phyloP scores from a whole-genome alignment of 2,329 filamentous ascomycete species.

The Botrytis cinerea region DNA sequence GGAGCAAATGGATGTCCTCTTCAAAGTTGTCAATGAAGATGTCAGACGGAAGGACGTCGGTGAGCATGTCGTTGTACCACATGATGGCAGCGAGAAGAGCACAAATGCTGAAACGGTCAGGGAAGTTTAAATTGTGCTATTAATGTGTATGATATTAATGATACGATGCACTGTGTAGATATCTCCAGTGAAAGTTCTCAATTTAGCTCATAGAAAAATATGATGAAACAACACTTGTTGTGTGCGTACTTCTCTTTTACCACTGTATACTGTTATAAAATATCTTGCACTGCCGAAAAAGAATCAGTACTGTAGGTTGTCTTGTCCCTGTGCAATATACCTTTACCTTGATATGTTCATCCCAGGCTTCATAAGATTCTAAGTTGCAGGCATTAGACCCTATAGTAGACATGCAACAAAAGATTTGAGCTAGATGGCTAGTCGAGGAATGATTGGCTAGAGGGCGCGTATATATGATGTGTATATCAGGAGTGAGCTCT shows the following conservation, averaged over 20 bases:
- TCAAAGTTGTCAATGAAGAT: conserved; percentile 25
- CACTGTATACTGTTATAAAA: neutral
- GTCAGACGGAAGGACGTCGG: conserved; percentile 19
- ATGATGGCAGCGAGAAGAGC: neutral
- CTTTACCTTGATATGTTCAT: neutral
- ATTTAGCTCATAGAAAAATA: neutral
- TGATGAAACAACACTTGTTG: neutral
- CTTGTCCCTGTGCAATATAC: neutral
- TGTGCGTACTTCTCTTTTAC: neutral
- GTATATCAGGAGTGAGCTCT: neutral
- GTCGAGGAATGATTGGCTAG: neutral
- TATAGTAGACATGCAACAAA: neutral
- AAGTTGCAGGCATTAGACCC: neutral
- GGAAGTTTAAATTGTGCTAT: neutral
- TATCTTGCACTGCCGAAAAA: neutral
- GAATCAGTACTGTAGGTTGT: neutral
- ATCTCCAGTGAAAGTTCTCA: neutral
- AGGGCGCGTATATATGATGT: neutral
- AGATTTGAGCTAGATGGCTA: neutral
- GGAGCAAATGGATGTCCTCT: conserved; percentile 30
- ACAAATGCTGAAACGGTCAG: neutral
- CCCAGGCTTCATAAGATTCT: neutral
- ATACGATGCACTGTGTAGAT: neutral
- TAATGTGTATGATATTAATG: neutral
- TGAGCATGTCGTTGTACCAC: conserved; percentile 16